These are phyloP conservation scores for Uronychia binucleata DNA, from an alignment of 73 alveolate genomes.

Conservation along the genomic window DNA sequence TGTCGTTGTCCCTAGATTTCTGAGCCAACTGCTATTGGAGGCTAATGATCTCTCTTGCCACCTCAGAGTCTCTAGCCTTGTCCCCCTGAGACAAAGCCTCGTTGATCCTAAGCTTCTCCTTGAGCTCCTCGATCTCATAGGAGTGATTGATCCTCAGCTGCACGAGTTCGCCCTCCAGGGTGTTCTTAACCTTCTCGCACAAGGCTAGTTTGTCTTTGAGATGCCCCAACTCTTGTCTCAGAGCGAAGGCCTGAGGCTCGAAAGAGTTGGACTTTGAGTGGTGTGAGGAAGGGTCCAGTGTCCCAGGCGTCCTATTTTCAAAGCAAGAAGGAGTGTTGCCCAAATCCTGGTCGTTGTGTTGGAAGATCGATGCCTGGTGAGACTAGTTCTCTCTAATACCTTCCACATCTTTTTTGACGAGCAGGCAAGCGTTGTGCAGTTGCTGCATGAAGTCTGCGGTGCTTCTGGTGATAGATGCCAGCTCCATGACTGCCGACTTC, in stretches of 20 bases:
- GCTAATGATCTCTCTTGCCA: background rate
- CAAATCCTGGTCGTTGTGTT: background rate
- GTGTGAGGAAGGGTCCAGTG: no score
- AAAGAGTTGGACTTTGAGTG: no score
- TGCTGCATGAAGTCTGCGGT: constrained; percentile 50
- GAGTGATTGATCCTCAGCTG: constrained; percentile 33
- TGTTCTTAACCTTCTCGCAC: constrained; percentile 39
- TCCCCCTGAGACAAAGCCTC: constrained; percentile 8
- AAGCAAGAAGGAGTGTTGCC: background rate
- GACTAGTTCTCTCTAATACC: constrained; percentile 3
- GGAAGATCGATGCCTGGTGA: background rate
- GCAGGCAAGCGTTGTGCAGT: background rate
- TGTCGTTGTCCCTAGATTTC: background rate
- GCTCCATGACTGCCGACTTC: constrained; percentile 63
- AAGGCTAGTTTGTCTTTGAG: constrained; percentile 17
- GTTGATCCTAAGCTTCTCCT: background rate
- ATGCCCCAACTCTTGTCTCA: constrained; percentile 9
- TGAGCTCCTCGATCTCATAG: constrained; percentile 16
- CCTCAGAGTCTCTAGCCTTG: constrained; percentile 13
- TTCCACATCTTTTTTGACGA: constrained; percentile 25
- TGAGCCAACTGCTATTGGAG: constrained; percentile 10
- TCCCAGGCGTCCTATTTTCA: background rate
- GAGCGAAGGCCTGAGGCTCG: no score
- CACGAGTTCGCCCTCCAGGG: constrained; percentile 39
- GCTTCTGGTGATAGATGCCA: constrained; percentile 52